These are phyloP conservation scores for Sphagnum contortum DNA, from an alignment of 225 moss, liverwort and hornwort genomes.

Conservation along the genomic window DNA sequence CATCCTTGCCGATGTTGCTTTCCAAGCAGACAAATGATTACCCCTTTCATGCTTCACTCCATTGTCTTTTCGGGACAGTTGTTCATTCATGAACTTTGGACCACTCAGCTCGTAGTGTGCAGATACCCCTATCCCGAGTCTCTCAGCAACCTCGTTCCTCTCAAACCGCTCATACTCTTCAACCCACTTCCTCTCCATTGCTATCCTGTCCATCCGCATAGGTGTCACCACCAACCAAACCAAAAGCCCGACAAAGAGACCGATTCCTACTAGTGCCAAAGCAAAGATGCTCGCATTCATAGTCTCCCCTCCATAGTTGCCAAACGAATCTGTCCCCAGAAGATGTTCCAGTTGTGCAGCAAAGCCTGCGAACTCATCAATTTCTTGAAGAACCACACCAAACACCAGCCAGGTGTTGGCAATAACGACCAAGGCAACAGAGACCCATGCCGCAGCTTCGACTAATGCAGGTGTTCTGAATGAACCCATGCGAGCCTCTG, in stretches of 20 bases:
- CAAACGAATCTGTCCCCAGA: conserved; percentile 35
- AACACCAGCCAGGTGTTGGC: conserved; percentile 72
- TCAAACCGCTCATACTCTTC: conserved; percentile 32
- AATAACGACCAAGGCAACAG: conserved; percentile 38
- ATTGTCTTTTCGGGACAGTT: no score
- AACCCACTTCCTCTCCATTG: conserved; percentile 47
- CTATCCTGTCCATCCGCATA: conserved; percentile 34
- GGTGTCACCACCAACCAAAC: conserved; percentile 43
- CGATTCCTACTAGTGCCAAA: conserved; percentile 21
- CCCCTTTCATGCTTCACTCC: no score
- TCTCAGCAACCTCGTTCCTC: no score
- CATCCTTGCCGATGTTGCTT: no score
- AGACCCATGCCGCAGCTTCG: conserved; percentile 62
- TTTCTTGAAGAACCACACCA: conserved; percentile 70
- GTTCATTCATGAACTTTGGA: no score
- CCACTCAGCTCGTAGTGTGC: no score
- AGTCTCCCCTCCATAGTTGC: conserved; percentile 29
- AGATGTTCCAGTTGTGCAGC: conserved; percentile 39
- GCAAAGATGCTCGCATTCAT: conserved; percentile 34
- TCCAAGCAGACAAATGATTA: no score
- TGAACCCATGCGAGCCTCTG: conserved; percentile 69
- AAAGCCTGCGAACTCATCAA: conserved; percentile 50
- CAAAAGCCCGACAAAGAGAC: conserved; percentile 24
- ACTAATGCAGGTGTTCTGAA: conserved; percentile 47
- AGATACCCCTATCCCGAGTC: no score